Percentiles rank a stretch among this genome's conserved stretches.
These are phyloP conservation scores for Cyberlindnera amylophila DNA, from an alignment of 805 yeast genomes.

Conservation along the genomic window DNA sequence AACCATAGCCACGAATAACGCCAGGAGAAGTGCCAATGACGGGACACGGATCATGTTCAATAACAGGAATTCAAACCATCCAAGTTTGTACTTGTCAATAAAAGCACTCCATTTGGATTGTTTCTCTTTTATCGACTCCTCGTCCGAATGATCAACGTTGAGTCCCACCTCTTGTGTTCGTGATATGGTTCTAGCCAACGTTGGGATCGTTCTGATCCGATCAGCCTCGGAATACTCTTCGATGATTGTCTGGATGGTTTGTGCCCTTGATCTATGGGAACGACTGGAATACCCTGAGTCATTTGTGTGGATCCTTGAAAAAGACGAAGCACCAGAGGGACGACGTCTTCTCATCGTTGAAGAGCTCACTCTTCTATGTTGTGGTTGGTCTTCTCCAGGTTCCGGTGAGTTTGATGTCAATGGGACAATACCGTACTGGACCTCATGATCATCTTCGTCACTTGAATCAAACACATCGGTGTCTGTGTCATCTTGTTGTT, in stretches of 20 bases:
- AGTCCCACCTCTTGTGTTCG: conserved; percentile 23
- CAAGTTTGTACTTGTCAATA: conserved; percentile 26
- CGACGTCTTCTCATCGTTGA: conserved; percentile 2
- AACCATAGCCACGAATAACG: conserved; percentile 71
- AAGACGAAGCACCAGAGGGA: conserved; percentile 4
- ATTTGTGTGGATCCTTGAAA: conserved; percentile 4
- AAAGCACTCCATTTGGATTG: conserved; percentile 18
- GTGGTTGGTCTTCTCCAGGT: background rate
- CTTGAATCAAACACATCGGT: background rate
- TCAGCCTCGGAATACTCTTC: conserved; percentile 27
- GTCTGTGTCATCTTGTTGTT: background rate
- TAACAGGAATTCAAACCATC: conserved; percentile 33
- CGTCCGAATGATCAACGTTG: conserved; percentile 2
- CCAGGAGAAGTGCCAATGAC: conserved; percentile 61
- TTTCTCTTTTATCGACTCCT: background rate
- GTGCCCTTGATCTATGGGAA: conserved; percentile 11
- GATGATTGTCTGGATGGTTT: conserved; percentile 19
- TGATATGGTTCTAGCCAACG: conserved; percentile 18
- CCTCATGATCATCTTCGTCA: background rate
- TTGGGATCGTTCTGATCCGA: conserved; percentile 10
- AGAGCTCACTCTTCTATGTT: conserved; percentile 1
- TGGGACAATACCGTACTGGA: background rate
- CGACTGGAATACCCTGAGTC: conserved; percentile 23
- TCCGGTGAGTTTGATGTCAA: background rate
- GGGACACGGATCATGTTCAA: conserved; percentile 66